phyloP scores from a whole-genome alignment of 176 grass and related monocot genomes.

The bread wheat (Triticum aestivum) region DNA sequence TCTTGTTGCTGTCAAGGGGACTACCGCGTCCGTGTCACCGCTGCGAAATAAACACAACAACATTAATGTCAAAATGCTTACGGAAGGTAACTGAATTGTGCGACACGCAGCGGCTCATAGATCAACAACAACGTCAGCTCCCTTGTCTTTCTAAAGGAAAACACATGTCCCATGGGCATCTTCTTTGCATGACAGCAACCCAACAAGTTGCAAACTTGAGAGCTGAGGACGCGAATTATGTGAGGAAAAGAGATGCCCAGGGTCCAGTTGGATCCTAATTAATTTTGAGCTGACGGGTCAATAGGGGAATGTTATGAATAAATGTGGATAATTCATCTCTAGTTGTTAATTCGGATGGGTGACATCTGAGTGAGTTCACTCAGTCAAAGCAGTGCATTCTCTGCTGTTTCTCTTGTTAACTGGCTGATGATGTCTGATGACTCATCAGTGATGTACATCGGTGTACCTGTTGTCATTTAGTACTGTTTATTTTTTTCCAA shows the following conservation, averaged over 20 bases:
- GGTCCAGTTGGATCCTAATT: background rate
- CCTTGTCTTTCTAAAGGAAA: background rate
- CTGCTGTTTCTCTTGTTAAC: too few relatives aligned
- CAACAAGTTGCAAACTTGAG: background rate
- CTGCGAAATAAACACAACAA: slow-evolving; percentile 30
- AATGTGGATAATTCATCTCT: background rate
- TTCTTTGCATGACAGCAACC: background rate
- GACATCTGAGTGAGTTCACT: too few relatives aligned
- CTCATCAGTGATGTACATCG: too few relatives aligned
- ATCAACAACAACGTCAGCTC: background rate
- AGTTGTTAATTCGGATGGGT: too few relatives aligned
- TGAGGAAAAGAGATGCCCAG: background rate
- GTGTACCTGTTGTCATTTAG: too few relatives aligned
- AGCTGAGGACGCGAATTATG: background rate
- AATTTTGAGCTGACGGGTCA: background rate
- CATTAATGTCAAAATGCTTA: background rate
- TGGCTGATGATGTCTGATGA: too few relatives aligned
- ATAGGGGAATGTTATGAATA: background rate
- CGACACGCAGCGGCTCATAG: background rate
- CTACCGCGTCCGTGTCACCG: slow-evolving; percentile 75
- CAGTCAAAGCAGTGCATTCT: too few relatives aligned
- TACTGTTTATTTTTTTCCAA: too few relatives aligned
- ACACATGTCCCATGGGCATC: background rate
- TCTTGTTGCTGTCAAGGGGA: slow-evolving; percentile 76
- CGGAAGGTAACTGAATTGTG: background rate